Evolutionary conservation across 2,329 filamentous ascomycete genomes (phyloP), one percentile per base, ranked within the genome.

Genomic region (Fusarium brachygibbosum): DNA sequence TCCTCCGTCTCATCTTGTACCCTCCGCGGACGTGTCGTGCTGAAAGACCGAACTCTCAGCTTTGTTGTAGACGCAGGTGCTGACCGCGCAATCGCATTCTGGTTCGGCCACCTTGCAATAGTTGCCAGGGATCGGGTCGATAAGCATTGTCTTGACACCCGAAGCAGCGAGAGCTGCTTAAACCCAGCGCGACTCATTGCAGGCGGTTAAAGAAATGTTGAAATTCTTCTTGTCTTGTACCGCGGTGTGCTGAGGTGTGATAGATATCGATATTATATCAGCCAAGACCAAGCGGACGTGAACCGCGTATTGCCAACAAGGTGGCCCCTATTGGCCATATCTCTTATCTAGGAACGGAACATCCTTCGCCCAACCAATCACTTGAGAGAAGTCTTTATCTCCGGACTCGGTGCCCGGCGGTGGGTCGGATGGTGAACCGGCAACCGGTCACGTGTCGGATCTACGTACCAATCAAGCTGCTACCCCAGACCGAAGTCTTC

Each of bases 1-100:
- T 81, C 78, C 29, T 79, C 77, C 13, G 72, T 73, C 8, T 55
- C 50, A 6, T 52, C 46, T 17, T 66, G 69, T 3, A 12, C 45
- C 31, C 58, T 42, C 11, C 41, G 60, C 1, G 38, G 41, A 4
- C 25, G 38, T 23, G 68, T 71, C 40, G 64, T 69, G 55, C 58
- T 69, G 21, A 70, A 62, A 14, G 37, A 34, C 19, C 49, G 68
- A 35, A 17, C 42, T 35, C 31, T 48, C 29, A 69, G 49, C n/a
- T 56, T 35, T 19, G 55, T 28, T 23, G 38, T 13, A 28, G 46
- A 23, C 35, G 28, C 29, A 12, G 55, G 21, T 21, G 50, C n/a
- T 48, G 66, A 52, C 16, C 53, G 41, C 14, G 61, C 41, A 55
- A 69, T 53, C 23, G 34, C 48, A 29, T 40, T 51, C 10, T 29